These are phyloP conservation scores for Russula emetica DNA, from an alignment of 768 basidiomycete genomes.

Conservation along the genomic window DNA sequence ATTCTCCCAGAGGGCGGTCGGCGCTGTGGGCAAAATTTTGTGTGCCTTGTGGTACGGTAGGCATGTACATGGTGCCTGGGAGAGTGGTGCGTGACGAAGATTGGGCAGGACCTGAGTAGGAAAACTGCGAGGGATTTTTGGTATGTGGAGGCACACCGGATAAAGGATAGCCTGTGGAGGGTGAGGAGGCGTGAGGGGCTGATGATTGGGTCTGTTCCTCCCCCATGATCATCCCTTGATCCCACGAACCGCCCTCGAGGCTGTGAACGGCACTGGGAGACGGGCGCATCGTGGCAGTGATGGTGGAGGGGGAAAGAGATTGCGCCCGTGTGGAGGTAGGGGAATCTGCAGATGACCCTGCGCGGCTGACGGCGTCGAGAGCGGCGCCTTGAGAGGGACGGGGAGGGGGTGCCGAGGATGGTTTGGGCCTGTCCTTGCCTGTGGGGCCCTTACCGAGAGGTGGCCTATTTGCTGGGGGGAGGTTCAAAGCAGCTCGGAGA, in stretches of 20 bases:
- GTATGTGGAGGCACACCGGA: slow-evolving; percentile 15
- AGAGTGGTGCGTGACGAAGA: slow-evolving; percentile 43
- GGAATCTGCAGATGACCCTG: slow-evolving; percentile 34
- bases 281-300: slow-evolving; percentile 45
- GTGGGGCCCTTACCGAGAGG: slow-evolving; percentile 81
- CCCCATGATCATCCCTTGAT: slow-evolving; percentile 49
- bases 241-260: slow-evolving; percentile 53
- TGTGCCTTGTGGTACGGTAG: slow-evolving; percentile 28
- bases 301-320: slow-evolving; percentile 58
- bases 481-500: slow-evolving; percentile 64
- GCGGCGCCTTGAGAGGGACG: slow-evolving; percentile 8
- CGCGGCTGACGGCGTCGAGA: slow-evolving; percentile 27
- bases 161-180: slow-evolving; percentile 35
- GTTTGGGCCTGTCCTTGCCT: slow-evolving; percentile 74
- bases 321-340: slow-evolving; percentile 49
- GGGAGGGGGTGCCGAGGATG: slow-evolving; percentile 13
- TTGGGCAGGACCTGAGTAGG: slow-evolving; percentile 26
- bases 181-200: slow-evolving; percentile 32
- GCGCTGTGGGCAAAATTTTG: slow-evolving; percentile 46
- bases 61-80: slow-evolving; percentile 41
- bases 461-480: slow-evolving; percentile 69
- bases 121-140: slow-evolving; percentile 19
- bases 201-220: slow-evolving; percentile 40
- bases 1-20: slow-evolving; percentile 49
- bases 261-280: slow-evolving; percentile 33